A percentile compares a stretch with the other conserved stretches of the same genome.
phyloP scores from a whole-genome alignment of 2,329 filamentous ascomycete species.

The Chrysoporthe austroafricana region DNA sequence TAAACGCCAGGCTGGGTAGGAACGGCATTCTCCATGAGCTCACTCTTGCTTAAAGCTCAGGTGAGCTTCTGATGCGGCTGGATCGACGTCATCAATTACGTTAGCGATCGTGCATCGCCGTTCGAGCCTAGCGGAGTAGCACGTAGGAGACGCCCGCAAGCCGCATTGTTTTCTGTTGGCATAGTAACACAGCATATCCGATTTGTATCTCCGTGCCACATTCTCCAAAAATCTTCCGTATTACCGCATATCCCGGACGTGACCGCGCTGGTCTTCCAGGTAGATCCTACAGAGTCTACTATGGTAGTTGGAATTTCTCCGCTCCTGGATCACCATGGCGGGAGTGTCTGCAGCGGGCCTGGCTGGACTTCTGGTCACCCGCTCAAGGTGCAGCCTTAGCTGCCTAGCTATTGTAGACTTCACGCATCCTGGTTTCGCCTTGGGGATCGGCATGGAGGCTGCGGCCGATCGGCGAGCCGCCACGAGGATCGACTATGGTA shows the following conservation, averaged over 20 bases:
- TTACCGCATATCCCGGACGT: background rate
- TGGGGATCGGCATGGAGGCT: background rate
- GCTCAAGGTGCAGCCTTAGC: background rate
- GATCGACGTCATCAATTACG: constrained; percentile 30
- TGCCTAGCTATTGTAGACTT: background rate
- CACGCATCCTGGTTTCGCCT: constrained; percentile 3
- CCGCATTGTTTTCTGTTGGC: background rate
- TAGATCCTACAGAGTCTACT: too few relatives aligned
- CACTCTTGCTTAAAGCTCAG: constrained; percentile 18
- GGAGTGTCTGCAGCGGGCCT: background rate
- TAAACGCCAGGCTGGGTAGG: background rate
- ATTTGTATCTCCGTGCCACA: background rate
- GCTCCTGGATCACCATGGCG: background rate
- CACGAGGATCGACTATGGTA: background rate
- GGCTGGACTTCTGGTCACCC: background rate
- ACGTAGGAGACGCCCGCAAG: background rate
- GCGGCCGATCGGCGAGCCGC: background rate
- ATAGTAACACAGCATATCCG: background rate
- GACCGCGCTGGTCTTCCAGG: background rate
- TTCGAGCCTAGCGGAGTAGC: constrained; percentile 13
- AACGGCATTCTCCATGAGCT: constrained; percentile 11
- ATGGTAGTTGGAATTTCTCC: background rate
- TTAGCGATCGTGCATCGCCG: constrained; percentile 26
- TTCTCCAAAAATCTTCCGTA: background rate
- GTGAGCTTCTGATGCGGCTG: constrained; percentile 24